Percentiles rank a stretch among this genome's conserved stretches.
phyloP scores from a whole-genome alignment of 345 rosid genomes.

The Pistacia integerrima region DNA sequence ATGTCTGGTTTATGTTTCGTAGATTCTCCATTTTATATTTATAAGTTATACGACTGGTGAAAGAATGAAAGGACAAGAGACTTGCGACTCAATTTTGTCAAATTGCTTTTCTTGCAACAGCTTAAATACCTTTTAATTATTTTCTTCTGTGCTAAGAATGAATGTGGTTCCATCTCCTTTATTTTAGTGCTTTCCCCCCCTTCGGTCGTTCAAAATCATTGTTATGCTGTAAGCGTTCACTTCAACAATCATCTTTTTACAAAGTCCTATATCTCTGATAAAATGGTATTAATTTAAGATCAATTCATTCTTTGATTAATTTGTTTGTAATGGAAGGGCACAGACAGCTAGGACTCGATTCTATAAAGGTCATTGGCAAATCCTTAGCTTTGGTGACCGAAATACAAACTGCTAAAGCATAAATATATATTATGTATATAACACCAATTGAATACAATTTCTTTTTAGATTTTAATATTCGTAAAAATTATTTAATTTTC shows the following conservation, averaged over 20 bases:
- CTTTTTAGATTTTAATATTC: too few species aligned
- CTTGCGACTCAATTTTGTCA: not conserved
- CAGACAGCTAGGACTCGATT: slow-evolving; percentile 3
- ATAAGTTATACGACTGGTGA: not conserved
- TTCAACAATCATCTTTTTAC: too few species aligned
- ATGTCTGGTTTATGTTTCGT: slow-evolving; percentile 3
- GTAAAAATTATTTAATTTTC: too few species aligned
- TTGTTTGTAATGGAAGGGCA: too few species aligned
- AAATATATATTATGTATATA: too few species aligned
- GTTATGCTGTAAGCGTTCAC: too few species aligned
- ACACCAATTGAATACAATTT: too few species aligned
- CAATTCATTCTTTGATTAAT: too few species aligned
- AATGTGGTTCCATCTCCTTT: slow-evolving; percentile 3
- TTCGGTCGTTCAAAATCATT: too few species aligned
- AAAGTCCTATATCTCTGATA: not conserved
- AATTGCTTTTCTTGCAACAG: not conserved
- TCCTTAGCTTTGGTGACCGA: too few species aligned
- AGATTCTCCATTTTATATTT: not conserved
- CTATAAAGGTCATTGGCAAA: not conserved
- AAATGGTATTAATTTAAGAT: not conserved
- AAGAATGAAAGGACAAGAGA: slow-evolving; percentile 2
- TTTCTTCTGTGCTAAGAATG: not conserved
- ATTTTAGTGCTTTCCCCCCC: too few species aligned
- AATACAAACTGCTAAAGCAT: too few species aligned
- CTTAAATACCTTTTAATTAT: not conserved